Evolutionary conservation across 805 yeast species (phyloP).

Genomic region (Cyberlindnera nakhonratchasimensis): DNA sequence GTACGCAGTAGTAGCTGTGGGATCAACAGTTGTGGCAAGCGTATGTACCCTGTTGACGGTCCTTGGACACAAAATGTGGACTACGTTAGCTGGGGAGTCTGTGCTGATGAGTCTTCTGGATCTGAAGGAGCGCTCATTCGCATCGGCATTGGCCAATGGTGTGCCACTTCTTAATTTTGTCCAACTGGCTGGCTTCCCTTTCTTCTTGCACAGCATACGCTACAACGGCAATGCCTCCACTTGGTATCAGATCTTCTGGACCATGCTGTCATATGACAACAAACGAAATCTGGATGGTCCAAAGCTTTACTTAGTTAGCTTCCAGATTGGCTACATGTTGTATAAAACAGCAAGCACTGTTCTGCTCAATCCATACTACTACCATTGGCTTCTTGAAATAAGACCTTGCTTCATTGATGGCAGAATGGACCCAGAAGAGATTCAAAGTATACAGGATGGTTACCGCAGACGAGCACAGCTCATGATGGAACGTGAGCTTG

Average conservation of each 20-base stretch:
- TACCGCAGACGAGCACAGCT: conserved; percentile 2
- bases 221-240: conserved; percentile 16
- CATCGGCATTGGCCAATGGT: conserved; percentile 15
- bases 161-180: conserved; percentile 13
- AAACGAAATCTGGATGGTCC: conserved; percentile 4
- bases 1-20: not conserved
- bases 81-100: conserved; percentile 31
- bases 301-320: conserved; percentile 10
- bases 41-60: not conserved
- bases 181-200: conserved; percentile 31
- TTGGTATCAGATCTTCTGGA: conserved; percentile 16
- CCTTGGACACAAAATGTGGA: conserved; percentile 30
- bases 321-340: conserved; percentile 12
- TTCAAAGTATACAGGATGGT: conserved; percentile 4
- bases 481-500: conserved; percentile 2
- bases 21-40: not conserved
- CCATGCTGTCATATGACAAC: not conserved
- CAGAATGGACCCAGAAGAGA: conserved; percentile 12
- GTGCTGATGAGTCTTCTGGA: conserved; percentile 31
- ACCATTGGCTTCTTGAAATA: conserved; percentile 30
- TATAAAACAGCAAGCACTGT: conserved; percentile 22
- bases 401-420: conserved; percentile 36
- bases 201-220: conserved; percentile 28
- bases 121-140: conserved; percentile 17
- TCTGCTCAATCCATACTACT: conserved; percentile 34